Conservation (phyloP, 2,329 filamentous ascomycete species). For the Fusarium sp. region DNA sequence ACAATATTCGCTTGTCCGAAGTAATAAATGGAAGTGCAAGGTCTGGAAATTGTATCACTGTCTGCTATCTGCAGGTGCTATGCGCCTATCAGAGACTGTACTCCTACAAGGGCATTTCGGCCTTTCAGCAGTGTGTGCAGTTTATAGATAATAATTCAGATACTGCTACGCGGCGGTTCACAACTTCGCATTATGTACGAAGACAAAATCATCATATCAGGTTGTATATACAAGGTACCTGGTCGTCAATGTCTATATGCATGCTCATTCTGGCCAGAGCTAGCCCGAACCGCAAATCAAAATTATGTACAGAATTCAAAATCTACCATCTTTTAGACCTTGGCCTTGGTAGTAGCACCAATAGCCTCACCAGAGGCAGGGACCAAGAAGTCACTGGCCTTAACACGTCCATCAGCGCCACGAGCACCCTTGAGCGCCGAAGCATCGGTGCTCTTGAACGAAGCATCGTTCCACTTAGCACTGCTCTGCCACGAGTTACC, state of each 20-base stretch:
- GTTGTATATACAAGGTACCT: not conserved
- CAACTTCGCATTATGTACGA: not conserved
- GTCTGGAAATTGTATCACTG: too few species aligned
- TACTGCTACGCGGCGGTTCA: too few species aligned
- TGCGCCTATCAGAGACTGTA: too few species aligned
- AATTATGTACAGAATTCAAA: not conserved
- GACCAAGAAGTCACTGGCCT: constrained; percentile 60
- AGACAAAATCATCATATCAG: not conserved
- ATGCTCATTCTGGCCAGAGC: not conserved
- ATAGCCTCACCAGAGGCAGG: constrained; percentile 52
- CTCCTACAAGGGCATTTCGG: too few species aligned
- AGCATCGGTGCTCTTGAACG: constrained; percentile 57
- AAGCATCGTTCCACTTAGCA: constrained; percentile 56
- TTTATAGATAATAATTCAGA: too few species aligned
- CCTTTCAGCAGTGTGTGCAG: too few species aligned
- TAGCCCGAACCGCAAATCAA: not conserved
- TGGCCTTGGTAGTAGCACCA: constrained; percentile 43
- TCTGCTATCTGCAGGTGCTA: too few species aligned
- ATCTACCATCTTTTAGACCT: not conserved
- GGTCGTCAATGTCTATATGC: not conserved
- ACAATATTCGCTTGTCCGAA: not conserved
- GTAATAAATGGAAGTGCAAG: not conserved
- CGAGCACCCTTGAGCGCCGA: constrained; percentile 56
- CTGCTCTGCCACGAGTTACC: constrained; percentile 62
- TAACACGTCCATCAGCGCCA: constrained; percentile 57